These are phyloP conservation scores for Trichophyton simii DNA, from an alignment of 2,329 filamentous ascomycete genomes.

Conservation along the genomic window DNA sequence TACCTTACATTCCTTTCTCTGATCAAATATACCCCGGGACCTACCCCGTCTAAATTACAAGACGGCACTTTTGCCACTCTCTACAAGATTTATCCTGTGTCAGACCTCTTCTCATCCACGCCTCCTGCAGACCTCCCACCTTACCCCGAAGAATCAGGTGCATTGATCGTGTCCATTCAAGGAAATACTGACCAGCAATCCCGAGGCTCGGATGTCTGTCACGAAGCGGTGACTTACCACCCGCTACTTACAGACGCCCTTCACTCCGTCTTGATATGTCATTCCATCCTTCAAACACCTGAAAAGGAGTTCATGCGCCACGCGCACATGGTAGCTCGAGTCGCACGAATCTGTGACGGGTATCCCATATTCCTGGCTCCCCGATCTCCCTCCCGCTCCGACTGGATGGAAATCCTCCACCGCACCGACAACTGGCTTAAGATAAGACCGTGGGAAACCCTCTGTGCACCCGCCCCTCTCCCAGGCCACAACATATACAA, in stretches of 20 bases:
- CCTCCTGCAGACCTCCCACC: constrained; percentile 55
- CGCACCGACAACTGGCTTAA: constrained; percentile 57
- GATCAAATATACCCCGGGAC: constrained; percentile 66
- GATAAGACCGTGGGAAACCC: constrained; percentile 55
- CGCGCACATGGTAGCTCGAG: constrained; percentile 66
- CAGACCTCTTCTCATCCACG: constrained; percentile 57
- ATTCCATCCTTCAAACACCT: constrained; percentile 68
- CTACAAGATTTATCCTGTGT: constrained; percentile 41
- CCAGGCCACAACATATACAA: constrained; percentile 27
- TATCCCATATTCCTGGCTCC: constrained; percentile 69
- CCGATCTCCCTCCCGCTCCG: constrained; percentile 57
- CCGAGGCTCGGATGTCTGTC: constrained; percentile 33
- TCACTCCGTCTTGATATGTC: constrained; percentile 64
- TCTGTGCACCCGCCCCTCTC: constrained; percentile 52
- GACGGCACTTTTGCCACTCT: constrained; percentile 27
- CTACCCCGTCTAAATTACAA: constrained; percentile 40
- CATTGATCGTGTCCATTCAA: constrained; percentile 14
- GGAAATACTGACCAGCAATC: constrained; percentile 12
- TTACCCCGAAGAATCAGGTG: constrained; percentile 43
- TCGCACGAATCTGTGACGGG: constrained; percentile 61
- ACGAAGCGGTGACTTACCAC: constrained; percentile 65
- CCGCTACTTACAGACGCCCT: constrained; percentile 67
- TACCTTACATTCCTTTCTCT: constrained; percentile 59
- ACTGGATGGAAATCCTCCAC: constrained; percentile 67
- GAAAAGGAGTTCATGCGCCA: constrained; percentile 65